These are phyloP conservation scores for Murraya koenigii DNA, from an alignment of 345 rosid species.

Conservation along the genomic window DNA sequence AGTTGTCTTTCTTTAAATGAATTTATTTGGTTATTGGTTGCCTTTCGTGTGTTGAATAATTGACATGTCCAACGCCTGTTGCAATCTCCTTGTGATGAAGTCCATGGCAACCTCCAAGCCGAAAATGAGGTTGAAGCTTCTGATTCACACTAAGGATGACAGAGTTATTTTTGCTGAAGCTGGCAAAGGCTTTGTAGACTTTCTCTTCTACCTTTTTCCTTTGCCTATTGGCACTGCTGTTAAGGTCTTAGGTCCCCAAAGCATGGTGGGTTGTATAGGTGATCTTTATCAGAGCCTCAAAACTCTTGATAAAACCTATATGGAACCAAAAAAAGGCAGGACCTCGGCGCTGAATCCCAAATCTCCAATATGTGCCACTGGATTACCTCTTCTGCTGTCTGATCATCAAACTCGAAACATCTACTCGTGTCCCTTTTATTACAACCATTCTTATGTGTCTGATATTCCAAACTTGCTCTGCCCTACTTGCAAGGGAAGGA, in stretches of 20 bases:
- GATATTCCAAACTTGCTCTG: neutral
- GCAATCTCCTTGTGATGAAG: too few species aligned
- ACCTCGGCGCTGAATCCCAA: neutral
- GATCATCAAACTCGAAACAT: neutral
- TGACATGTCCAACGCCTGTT: too few species aligned
- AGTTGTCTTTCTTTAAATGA: too few species aligned
- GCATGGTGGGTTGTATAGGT: constrained; percentile 15
- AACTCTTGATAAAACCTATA: neutral
- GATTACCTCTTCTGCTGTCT: neutral
- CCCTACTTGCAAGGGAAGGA: neutral
- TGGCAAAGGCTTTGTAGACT: constrained; percentile 33
- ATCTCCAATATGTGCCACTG: too few species aligned
- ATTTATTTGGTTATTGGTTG: too few species aligned
- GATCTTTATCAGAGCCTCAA: constrained; percentile 12
- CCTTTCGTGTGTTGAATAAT: too few species aligned
- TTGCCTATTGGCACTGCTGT: constrained; percentile 23
- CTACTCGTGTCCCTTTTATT: neutral
- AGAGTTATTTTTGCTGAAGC: constrained; percentile 31
- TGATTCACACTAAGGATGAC: constrained; percentile 3
- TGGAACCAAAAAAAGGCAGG: neutral
- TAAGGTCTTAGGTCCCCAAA: neutral
- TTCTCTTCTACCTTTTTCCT: constrained; percentile 12
- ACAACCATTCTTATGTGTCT: neutral
- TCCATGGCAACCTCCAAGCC: neutral
- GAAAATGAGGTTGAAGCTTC: constrained; percentile 6